A percentile compares a stretch with the other conserved stretches of the same genome.
Conservation (phyloP, 805 yeast species). For the Myxozyma vanderwaltii region DNA sequence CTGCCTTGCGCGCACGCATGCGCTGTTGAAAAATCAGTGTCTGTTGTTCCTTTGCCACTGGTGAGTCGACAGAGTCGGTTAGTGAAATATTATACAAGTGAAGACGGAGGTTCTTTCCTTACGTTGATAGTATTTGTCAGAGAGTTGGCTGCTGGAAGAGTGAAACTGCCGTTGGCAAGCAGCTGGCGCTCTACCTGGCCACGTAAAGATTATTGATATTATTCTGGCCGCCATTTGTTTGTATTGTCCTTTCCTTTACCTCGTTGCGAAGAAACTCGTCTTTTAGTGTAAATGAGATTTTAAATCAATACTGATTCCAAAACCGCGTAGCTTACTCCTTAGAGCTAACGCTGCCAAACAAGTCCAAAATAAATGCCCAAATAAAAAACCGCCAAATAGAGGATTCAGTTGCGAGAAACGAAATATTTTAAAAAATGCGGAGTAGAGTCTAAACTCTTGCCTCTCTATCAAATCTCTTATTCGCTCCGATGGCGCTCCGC, state of each 20-base stretch:
- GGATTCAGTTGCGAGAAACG: not conserved
- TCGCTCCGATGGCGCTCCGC: not conserved
- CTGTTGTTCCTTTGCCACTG: constrained; percentile 17
- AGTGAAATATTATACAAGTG: too few species aligned
- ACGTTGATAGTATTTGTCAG: constrained; percentile 1
- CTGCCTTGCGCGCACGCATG: constrained; percentile 8
- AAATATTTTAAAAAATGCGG: not conserved
- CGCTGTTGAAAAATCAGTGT: constrained; percentile 4
- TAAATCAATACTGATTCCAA: too few species aligned
- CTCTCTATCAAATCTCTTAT: not conserved
- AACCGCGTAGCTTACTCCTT: too few species aligned
- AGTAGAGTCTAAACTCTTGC: not conserved
- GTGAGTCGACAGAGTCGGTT: not conserved
- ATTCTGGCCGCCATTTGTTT: not conserved
- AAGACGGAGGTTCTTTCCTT: too few species aligned
- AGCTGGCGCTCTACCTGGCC: not conserved
- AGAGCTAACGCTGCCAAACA: too few species aligned
- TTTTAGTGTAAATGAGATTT: too few species aligned
- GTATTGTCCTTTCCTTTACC: too few species aligned
- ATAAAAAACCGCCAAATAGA: too few species aligned
- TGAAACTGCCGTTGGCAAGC: not conserved
- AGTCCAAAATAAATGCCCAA: too few species aligned
- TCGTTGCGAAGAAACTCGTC: too few species aligned
- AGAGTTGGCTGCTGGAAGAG: not conserved
- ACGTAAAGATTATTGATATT: not conserved